Percentiles rank a stretch among this genome's conserved stretches.
These are phyloP conservation scores for Gossypium turneri DNA, from an alignment of 345 rosid genomes.

Conservation along the genomic window DNA sequence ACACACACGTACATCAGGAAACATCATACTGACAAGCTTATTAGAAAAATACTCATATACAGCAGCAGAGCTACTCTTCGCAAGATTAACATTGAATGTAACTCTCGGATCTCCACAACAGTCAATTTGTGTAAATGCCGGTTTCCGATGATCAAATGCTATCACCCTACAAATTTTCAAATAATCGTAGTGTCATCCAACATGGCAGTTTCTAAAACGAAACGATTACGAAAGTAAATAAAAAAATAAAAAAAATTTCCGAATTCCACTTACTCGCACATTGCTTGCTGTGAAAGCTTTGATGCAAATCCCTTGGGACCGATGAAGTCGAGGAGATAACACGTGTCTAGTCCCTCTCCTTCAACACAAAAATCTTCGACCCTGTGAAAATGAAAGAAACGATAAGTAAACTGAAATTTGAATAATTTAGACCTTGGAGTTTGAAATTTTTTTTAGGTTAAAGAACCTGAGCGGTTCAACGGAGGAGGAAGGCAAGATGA, in stretches of 20 bases:
- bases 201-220: background rate
- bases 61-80: slow-evolving; percentile 67
- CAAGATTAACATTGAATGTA: slow-evolving; percentile 39
- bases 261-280: slow-evolving; percentile 54
- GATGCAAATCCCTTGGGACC: slow-evolving; percentile 51
- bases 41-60: slow-evolving; percentile 56
- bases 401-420: background rate
- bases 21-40: slow-evolving; percentile 35
- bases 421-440: background rate
- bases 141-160: slow-evolving; percentile 78
- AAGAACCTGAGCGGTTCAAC: slow-evolving; percentile 56
- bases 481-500: slow-evolving; percentile 74
- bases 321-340: slow-evolving; percentile 65
- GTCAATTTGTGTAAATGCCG: slow-evolving; percentile 29
- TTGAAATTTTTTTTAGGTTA: background rate
- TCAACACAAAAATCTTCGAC: slow-evolving; percentile 7
- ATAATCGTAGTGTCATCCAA: background rate
- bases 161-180: slow-evolving; percentile 41
- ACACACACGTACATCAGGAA: slow-evolving; percentile 32
- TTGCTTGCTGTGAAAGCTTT: slow-evolving; percentile 27
- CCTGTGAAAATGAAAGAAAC: background rate
- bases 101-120: slow-evolving; percentile 28
- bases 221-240: background rate
- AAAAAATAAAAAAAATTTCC: background rate
- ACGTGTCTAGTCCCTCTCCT: slow-evolving; percentile 7